Evolutionary conservation across 2,329 filamentous ascomycete species (phyloP).

Genomic region (Exophiala dermatitidis): DNA sequence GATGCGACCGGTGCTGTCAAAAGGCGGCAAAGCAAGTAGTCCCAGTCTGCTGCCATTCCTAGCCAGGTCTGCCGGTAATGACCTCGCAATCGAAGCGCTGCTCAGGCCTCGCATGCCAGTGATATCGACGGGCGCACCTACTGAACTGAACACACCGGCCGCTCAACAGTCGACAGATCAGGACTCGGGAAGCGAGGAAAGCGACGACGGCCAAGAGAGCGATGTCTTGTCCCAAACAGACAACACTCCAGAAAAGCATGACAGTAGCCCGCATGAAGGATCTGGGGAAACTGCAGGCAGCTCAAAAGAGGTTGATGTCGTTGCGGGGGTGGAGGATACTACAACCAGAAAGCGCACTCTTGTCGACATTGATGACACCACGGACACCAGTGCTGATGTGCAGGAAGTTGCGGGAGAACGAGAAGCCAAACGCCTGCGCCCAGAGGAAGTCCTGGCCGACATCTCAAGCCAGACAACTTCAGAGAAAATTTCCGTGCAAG

Average conservation of each 20-base stretch:
- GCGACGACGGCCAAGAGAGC: slow-evolving; percentile 3
- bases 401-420: slow-evolving; percentile 39
- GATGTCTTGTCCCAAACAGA: slow-evolving; percentile 40
- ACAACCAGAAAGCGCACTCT: neutral
- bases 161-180: neutral
- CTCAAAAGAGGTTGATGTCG: neutral
- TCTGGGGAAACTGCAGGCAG: slow-evolving; percentile 33
- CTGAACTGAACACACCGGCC: neutral
- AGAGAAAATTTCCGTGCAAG: neutral
- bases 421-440: slow-evolving; percentile 21
- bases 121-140: slow-evolving; percentile 23
- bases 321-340: neutral
- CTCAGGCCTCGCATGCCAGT: slow-evolving; percentile 48
- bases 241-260: slow-evolving; percentile 41
- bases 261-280: slow-evolving; percentile 35
- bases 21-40: slow-evolving; percentile 54
- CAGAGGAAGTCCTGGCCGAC: neutral
- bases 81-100: slow-evolving; percentile 57
- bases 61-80: slow-evolving; percentile 53
- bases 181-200: neutral
- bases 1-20: slow-evolving; percentile 64
- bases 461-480: no score
- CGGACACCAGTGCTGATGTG: slow-evolving; percentile 41
- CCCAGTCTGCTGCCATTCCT: slow-evolving; percentile 77
- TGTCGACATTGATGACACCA: slow-evolving; percentile 22